Conservation (phyloP, 805 yeast genomes). For the Lipomyces sp. region DNA sequence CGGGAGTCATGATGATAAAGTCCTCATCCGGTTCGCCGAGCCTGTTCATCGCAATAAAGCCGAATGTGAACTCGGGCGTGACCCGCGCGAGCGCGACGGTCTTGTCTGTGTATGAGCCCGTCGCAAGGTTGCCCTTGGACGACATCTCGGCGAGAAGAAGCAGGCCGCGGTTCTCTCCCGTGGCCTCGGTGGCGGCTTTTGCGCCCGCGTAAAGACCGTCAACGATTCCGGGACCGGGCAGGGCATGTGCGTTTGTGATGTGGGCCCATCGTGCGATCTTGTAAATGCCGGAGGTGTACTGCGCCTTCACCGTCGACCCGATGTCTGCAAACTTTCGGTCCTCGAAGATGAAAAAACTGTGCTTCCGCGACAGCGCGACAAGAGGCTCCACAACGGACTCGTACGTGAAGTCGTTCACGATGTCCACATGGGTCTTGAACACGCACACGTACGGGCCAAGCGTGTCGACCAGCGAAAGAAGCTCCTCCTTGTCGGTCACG, state of each 20-base stretch:
- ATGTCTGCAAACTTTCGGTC: conserved; percentile 98
- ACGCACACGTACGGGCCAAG: conserved; percentile 90
- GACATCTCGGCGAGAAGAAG: conserved; percentile 94
- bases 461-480: conserved; percentile 65
- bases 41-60: conserved; percentile 89
- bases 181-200: conserved; percentile 49
- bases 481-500: conserved; percentile 73
- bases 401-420: conserved; percentile 80
- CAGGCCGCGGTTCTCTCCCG: conserved; percentile 67
- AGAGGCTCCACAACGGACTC: conserved; percentile 78
- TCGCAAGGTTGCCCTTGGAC: conserved; percentile 88
- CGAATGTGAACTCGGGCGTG: conserved; percentile 88
- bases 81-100: conserved; percentile 87
- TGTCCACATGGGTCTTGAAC: conserved; percentile 92
- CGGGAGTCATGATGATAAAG: conserved; percentile 97
- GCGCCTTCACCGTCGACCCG: conserved; percentile 94
- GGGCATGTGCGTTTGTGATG: conserved; percentile 96
- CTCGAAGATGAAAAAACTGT: conserved; percentile 88
- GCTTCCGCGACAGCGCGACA: conserved; percentile 67
- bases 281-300: conserved; percentile 86
- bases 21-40: conserved; percentile 85
- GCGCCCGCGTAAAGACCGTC: conserved; percentile 76
- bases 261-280: conserved; percentile 93
- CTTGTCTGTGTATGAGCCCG: conserved; percentile 81
- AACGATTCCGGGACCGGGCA: conserved; percentile 92